Evolutionary conservation across 345 rosid genomes (phyloP).

Genomic region (Eucalyptus marginata): DNA sequence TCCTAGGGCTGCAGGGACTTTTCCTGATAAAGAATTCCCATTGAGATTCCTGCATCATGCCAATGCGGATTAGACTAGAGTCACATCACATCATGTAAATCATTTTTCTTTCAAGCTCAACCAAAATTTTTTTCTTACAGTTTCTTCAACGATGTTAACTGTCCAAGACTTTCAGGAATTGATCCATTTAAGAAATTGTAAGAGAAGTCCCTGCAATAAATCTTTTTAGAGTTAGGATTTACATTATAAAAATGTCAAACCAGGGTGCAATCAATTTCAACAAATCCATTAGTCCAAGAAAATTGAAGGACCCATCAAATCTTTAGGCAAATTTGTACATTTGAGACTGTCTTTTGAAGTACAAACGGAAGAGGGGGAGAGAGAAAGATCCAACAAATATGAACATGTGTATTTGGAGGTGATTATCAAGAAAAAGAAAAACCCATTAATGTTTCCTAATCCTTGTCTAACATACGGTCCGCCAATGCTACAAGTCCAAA

Average conservation of each 20-base stretch:
- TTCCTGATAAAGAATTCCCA: conserved; percentile 77
- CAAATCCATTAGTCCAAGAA: background rate
- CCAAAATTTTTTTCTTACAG: conserved; percentile 31
- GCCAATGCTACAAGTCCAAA: background rate
- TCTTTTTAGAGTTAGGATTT: background rate
- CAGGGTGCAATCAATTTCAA: background rate
- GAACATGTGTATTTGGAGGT: background rate
- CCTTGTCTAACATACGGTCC: background rate
- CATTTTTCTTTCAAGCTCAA: background rate
- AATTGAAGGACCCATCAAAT: background rate
- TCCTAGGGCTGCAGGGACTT: conserved; percentile 81
- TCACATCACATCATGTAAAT: background rate
- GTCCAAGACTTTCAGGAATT: conserved; percentile 79
- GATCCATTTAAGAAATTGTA: conserved; percentile 72
- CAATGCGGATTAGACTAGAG: background rate
- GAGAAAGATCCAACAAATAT: background rate
- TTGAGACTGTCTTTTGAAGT: background rate
- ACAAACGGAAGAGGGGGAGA: background rate
- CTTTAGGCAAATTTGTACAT: background rate
- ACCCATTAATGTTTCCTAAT: background rate
- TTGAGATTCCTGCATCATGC: conserved; percentile 70
- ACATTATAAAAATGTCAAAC: background rate
- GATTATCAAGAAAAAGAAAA: background rate
- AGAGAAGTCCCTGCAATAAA: conserved; percentile 61
- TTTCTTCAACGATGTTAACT: conserved; percentile 51